phyloP scores from a whole-genome alignment of 805 yeast genomes.

The Candida sphagnicola region DNA sequence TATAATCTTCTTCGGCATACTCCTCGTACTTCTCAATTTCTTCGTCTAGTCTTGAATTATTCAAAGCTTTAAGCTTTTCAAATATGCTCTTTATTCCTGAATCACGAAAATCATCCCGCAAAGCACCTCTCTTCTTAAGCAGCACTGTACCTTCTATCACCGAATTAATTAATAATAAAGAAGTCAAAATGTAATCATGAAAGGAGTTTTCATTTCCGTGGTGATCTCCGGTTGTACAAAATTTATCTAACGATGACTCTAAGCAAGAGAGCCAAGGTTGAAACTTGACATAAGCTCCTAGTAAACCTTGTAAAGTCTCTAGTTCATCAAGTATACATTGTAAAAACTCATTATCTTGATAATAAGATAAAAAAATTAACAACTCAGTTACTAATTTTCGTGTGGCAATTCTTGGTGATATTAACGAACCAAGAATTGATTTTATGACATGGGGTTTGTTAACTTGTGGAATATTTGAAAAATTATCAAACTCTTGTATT shows the following conservation, averaged over 20 bases:
- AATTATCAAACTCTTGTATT: constrained; percentile 6
- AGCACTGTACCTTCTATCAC: constrained; percentile 25
- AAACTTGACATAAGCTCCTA: constrained; percentile 32
- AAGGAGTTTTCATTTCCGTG: constrained; percentile 13
- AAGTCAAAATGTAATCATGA: constrained; percentile 31
- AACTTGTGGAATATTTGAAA: constrained; percentile 1
- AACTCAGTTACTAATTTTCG: constrained; percentile 39
- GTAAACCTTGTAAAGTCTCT: constrained; percentile 27
- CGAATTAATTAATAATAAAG: constrained; percentile 32
- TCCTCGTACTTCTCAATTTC: constrained; percentile 37
- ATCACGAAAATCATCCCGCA: constrained; percentile 35
- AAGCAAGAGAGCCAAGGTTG: constrained; percentile 41
- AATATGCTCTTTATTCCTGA: constrained; percentile 31
- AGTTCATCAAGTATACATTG: constrained; percentile 28
- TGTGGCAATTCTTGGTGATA: constrained; percentile 38
- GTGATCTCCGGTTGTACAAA: constrained; percentile 11
- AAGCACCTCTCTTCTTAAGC: constrained; percentile 22
- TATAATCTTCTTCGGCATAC: constrained; percentile 34
- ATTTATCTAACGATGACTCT: constrained; percentile 32
- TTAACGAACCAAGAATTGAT: constrained; percentile 33
- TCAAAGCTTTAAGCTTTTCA: constrained; percentile 28
- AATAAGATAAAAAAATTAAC: constrained; percentile 31
- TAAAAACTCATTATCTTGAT: constrained; percentile 16
- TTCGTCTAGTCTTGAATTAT: constrained; percentile 27
- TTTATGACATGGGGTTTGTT: constrained; percentile 32